Percentiles rank a stretch among this genome's conserved stretches.
These are phyloP conservation scores for Olyra latifolia DNA, from an alignment of 176 grass and related monocot genomes.

Conservation along the genomic window DNA sequence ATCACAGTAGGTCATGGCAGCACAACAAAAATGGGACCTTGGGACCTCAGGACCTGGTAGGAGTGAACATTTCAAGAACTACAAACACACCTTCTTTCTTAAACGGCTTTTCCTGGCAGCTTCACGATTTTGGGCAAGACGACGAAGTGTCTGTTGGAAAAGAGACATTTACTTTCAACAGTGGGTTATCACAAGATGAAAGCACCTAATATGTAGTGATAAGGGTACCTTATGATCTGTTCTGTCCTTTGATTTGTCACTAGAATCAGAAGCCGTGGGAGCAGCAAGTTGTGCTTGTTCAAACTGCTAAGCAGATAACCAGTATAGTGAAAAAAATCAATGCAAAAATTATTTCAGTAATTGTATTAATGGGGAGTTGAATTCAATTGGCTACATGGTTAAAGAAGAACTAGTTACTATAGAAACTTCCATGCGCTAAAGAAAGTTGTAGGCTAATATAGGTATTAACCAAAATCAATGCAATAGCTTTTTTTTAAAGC, in stretches of 20 bases:
- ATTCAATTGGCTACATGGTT: background rate
- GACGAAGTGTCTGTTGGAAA: constrained; percentile 62
- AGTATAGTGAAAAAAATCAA: background rate
- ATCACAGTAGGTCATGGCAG: background rate
- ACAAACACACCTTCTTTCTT: constrained; percentile 78
- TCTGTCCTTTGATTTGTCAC: constrained; percentile 80
- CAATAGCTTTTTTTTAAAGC: no score
- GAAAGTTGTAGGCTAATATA: background rate
- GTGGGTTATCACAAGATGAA: background rate
- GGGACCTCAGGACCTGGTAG: background rate
- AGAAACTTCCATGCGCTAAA: background rate
- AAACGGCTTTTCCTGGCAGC: constrained; percentile 96
- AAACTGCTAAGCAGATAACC: constrained; percentile 45
- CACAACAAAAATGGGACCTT: background rate
- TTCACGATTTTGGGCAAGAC: constrained; percentile 98
- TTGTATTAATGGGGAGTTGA: background rate
- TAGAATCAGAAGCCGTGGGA: constrained; percentile 66
- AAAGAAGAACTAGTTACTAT: background rate
- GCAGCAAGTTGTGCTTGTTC: constrained; percentile 61
- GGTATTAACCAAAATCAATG: background rate
- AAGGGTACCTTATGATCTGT: constrained; percentile 73
- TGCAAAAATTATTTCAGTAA: background rate
- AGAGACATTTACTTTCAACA: constrained; percentile 22
- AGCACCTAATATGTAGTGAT: constrained; percentile 6
- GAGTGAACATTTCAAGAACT: background rate